These are phyloP conservation scores for Lumnitzera racemosa DNA, from an alignment of 345 rosid species.

Conservation along the genomic window DNA sequence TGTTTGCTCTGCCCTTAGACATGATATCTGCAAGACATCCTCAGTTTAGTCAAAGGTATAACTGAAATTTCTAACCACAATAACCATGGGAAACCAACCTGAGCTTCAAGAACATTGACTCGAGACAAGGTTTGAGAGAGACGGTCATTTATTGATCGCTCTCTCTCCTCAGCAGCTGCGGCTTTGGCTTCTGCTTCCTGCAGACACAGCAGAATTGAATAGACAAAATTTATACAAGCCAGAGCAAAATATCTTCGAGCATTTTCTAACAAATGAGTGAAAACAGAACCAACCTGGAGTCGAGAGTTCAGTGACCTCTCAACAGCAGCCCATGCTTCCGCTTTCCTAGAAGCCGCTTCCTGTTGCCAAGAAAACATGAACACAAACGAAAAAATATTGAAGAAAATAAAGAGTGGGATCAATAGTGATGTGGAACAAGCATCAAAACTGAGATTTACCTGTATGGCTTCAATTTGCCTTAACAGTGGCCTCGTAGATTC, in stretches of 20 bases:
- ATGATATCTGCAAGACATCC: slow-evolving; percentile 62
- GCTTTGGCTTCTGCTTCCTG: slow-evolving; percentile 96
- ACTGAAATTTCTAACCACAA: slow-evolving; percentile 12
- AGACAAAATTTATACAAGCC: not conserved
- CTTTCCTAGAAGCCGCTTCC: slow-evolving; percentile 89
- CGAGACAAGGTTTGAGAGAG: slow-evolving; percentile 91
- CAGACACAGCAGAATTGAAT: slow-evolving; percentile 2
- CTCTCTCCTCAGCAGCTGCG: slow-evolving; percentile 92
- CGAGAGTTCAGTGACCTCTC: slow-evolving; percentile 86
- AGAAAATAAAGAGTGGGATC: not conserved
- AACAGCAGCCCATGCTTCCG: slow-evolving; percentile 97
- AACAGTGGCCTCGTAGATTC: slow-evolving; percentile 97
- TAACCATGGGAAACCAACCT: slow-evolving; percentile 38
- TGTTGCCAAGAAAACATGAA: slow-evolving; percentile 23
- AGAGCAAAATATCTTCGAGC: slow-evolving; percentile 1
- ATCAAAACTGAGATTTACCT: slow-evolving; percentile 30
- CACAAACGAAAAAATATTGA: slow-evolving; percentile 3
- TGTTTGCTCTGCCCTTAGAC: slow-evolving; percentile 92
- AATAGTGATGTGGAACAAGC: not conserved
- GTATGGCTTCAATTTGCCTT: slow-evolving; percentile 98
- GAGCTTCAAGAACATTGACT: slow-evolving; percentile 97
- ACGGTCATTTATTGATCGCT: slow-evolving; percentile 83
- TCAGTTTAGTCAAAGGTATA: slow-evolving; percentile 20
- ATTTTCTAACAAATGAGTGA: slow-evolving; percentile 1
- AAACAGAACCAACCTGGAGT: slow-evolving; percentile 57